These are phyloP conservation scores for Aspergillus conjunctus DNA, from an alignment of 495 filamentous ascomycete species.

Conservation along the genomic window DNA sequence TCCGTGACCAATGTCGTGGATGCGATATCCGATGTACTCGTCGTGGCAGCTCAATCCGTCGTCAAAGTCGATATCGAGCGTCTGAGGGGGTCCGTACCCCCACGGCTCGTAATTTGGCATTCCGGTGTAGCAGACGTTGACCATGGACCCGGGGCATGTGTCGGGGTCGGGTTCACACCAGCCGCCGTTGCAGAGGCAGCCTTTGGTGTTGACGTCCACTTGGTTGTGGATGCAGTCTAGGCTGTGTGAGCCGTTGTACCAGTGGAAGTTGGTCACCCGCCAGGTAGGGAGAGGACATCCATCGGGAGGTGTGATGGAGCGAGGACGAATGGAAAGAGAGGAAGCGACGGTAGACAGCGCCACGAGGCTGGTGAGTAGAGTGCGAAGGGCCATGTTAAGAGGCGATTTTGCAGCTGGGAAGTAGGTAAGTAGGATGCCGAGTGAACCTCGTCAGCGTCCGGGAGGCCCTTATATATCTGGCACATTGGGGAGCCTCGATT, in stretches of 20 bases:
- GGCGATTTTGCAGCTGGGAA: too few relatives aligned
- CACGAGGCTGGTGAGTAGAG: slow-evolving; percentile 11
- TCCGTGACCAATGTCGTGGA: slow-evolving; percentile 40
- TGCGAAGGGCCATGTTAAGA: slow-evolving; percentile 8
- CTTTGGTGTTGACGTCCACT: slow-evolving; percentile 32
- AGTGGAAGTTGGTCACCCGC: slow-evolving; percentile 34
- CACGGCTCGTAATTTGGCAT: slow-evolving; percentile 43
- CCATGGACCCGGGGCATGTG: slow-evolving; percentile 37
- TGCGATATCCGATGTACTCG: slow-evolving; percentile 39
- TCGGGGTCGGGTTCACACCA: slow-evolving; percentile 36
- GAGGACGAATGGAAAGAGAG: slow-evolving; percentile 20
- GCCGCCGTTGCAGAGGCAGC: slow-evolving; percentile 30
- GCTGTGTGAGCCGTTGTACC: slow-evolving; percentile 40
- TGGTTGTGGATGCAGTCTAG: slow-evolving; percentile 43
- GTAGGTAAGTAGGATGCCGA: too few relatives aligned
- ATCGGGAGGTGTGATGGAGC: slow-evolving; percentile 34
- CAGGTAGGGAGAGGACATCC: slow-evolving; percentile 41
- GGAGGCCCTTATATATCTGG: too few relatives aligned
- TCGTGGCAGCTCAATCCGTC: slow-evolving; percentile 41
- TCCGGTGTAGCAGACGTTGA: slow-evolving; percentile 38
- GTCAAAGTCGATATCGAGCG: slow-evolving; percentile 35
- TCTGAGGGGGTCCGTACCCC: slow-evolving; percentile 39
- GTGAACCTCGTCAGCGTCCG: too few relatives aligned
- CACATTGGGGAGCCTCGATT: too few relatives aligned
- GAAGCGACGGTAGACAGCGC: slow-evolving; percentile 14